Conservation (phyloP, 495 filamentous ascomycete genomes). For the Hypoxylon perforatum region DNA sequence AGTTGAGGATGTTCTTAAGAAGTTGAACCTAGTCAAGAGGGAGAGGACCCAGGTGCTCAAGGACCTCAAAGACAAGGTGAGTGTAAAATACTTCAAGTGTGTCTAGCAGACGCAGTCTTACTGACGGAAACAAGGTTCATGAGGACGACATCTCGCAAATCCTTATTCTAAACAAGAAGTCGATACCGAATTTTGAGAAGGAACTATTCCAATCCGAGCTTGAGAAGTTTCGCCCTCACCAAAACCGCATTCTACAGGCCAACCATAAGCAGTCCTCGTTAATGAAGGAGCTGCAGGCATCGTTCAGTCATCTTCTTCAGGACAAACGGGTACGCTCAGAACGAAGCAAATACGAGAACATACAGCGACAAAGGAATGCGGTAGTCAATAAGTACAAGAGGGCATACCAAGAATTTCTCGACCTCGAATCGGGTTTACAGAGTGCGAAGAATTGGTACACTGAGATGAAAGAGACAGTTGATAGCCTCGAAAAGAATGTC, state of each 20-base stretch:
- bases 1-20: slow-evolving; percentile 92
- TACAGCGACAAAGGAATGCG: slow-evolving; percentile 81
- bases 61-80: slow-evolving; percentile 95
- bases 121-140: slow-evolving; percentile 74
- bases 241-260: slow-evolving; percentile 88
- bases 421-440: slow-evolving; percentile 84
- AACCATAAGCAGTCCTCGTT: slow-evolving; percentile 92
- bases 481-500: slow-evolving; percentile 95
- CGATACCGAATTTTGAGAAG: slow-evolving; percentile 85
- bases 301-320: slow-evolving; percentile 88
- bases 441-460: slow-evolving; percentile 92
- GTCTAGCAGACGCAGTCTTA: slow-evolving; percentile 15
- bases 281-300: slow-evolving; percentile 93
- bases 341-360: slow-evolving; percentile 90
- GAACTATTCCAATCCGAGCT: slow-evolving; percentile 93
- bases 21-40: slow-evolving; percentile 88
- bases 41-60: slow-evolving; percentile 92
- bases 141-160: slow-evolving; percentile 97
- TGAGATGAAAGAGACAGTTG: slow-evolving; percentile 95
- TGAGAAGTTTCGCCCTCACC: slow-evolving; percentile 95
- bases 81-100: slow-evolving; percentile 19
- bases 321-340: slow-evolving; percentile 94
- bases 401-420: slow-evolving; percentile 91
- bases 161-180: slow-evolving; percentile 95
- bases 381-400: slow-evolving; percentile 91